Conservation (phyloP, 257 asterid species). For the Ilex asprella region DNA sequence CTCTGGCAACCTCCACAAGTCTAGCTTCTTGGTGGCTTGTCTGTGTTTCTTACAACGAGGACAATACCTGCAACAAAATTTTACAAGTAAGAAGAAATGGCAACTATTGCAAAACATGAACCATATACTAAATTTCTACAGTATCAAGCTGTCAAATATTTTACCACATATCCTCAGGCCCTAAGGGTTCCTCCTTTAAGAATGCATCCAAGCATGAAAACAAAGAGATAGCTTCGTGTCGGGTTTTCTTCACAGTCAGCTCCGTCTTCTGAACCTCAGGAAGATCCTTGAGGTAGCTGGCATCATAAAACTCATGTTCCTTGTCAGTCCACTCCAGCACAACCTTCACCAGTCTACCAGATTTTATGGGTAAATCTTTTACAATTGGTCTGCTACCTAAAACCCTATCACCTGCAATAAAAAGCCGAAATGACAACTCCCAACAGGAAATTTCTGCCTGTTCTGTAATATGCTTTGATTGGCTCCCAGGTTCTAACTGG, state of each 20-base stretch:
- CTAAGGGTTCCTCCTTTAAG: slow-evolving; percentile 91
- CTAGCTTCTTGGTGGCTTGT: slow-evolving; percentile 93
- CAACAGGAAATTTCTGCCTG: slow-evolving; percentile 41
- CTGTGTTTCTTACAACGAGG: slow-evolving; percentile 91
- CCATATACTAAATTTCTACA: slow-evolving; percentile 10
- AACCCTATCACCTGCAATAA: slow-evolving; percentile 63
- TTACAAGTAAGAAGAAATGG: slow-evolving; percentile 12
- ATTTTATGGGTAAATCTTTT: slow-evolving; percentile 54
- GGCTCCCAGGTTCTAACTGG: slow-evolving; percentile 24
- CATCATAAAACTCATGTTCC: slow-evolving; percentile 58
- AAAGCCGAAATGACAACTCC: slow-evolving; percentile 63
- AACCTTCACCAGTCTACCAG: slow-evolving; percentile 43
- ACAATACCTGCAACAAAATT: slow-evolving; percentile 65
- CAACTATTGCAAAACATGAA: slow-evolving; percentile 2
- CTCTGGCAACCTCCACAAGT: slow-evolving; percentile 89
- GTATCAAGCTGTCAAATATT: slow-evolving; percentile 1
- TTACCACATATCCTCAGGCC: slow-evolving; percentile 99
- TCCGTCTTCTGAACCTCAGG: slow-evolving; percentile 83
- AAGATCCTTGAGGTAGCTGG: slow-evolving; percentile 66
- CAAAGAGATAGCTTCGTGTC: slow-evolving; percentile 81
- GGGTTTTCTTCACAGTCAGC: slow-evolving; percentile 67
- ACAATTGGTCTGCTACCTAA: slow-evolving; percentile 48
- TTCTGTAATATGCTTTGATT: slow-evolving; percentile 35
- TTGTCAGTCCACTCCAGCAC: slow-evolving; percentile 77
- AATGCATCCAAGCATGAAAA: slow-evolving; percentile 95